Evolutionary conservation across 2,329 filamentous ascomycete genomes (phyloP).

Genomic region (Zymoseptoria brevis): DNA sequence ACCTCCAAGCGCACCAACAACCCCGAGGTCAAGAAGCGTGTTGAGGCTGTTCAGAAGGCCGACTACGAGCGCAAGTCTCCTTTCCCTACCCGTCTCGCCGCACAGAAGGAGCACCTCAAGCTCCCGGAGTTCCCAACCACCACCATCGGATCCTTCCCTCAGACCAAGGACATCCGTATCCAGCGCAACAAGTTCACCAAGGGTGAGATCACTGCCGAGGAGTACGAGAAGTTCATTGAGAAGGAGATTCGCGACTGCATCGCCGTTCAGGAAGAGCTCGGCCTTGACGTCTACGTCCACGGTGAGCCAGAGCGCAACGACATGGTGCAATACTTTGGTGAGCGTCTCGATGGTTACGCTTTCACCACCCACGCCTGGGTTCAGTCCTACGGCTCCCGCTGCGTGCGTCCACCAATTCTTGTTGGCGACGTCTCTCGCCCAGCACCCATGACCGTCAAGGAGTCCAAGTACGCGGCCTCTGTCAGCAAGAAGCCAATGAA

Average conservation of each 20-base stretch:
- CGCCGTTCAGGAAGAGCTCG: constrained; percentile 96
- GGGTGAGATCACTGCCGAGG: constrained; percentile 80
- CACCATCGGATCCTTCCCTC: constrained; percentile 98
- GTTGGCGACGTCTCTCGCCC: constrained; percentile 98
- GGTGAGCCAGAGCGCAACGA: constrained; percentile 99
- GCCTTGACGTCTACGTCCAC: constrained; percentile 93
- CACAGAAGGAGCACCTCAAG: constrained; percentile 87
- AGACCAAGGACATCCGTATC: constrained; percentile 97
- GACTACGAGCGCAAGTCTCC: constrained; percentile 89
- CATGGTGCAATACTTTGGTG: constrained; percentile 99
- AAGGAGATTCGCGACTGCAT: constrained; percentile 94
- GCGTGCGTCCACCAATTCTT: constrained; percentile 95
- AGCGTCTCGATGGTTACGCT: constrained; percentile 90
- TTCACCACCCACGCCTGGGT: constrained; percentile 99
- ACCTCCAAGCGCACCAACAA: constrained; percentile 94
- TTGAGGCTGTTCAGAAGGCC: constrained; percentile 72
- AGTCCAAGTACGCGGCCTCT: constrained; percentile 96
- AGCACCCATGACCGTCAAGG: constrained; percentile 98
- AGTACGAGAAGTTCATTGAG: constrained; percentile 99
- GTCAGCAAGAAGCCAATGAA: constrained; percentile 99
- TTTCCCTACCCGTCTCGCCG: constrained; percentile 75
- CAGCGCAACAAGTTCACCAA: constrained; percentile 98
- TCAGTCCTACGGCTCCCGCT: constrained; percentile 95
- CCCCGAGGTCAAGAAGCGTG: constrained; percentile 92
- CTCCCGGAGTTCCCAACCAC: constrained; percentile 97